phyloP scores from a whole-genome alignment of 208 protist genomes.

The Crithidia thermophila region DNA sequence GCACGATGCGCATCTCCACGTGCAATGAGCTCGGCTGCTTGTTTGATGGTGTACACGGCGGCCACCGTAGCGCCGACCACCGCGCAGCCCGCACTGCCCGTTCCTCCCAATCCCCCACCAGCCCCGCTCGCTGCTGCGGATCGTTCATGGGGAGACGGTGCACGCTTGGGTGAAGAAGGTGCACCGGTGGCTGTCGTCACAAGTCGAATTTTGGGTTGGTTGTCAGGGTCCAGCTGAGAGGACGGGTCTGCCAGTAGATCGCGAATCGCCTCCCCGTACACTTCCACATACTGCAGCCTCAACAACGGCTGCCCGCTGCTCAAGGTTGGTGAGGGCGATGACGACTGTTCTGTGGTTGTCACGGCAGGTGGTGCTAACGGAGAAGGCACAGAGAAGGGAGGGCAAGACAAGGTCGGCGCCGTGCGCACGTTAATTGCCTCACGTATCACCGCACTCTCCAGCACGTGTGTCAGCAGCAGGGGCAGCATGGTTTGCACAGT shows the following conservation, averaged over 20 bases:
- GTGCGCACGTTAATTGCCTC: not conserved
- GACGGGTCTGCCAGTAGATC: constrained; percentile 72
- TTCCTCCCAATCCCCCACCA: not conserved
- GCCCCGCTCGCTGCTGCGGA: not conserved
- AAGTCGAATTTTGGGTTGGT: constrained; percentile 28
- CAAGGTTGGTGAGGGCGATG: too few relatives aligned
- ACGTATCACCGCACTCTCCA: constrained; percentile 30
- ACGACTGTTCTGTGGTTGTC: too few relatives aligned
- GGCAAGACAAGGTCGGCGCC: too few relatives aligned
- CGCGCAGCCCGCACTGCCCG: constrained; percentile 17
- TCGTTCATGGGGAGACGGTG: not conserved
- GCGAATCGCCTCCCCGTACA: constrained; percentile 94
- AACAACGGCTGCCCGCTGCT: constrained; percentile 31
- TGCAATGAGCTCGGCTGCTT: constrained; percentile 79
- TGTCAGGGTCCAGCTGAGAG: constrained; percentile 8
- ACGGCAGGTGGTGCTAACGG: too few relatives aligned
- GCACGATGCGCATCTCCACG: constrained; percentile 74
- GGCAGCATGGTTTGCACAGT: constrained; percentile 82
- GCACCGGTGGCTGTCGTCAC: constrained; percentile 12
- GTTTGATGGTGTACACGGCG: constrained; percentile 46
- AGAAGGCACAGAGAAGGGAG: too few relatives aligned
- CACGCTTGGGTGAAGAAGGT: too few relatives aligned
- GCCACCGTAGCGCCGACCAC: constrained; percentile 65
- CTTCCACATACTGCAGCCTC: constrained; percentile 91
- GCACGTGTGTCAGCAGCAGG: constrained; percentile 84